Conservation (phyloP, 164 flowering plant genomes). For the Magnolia changhungtana region DNA sequence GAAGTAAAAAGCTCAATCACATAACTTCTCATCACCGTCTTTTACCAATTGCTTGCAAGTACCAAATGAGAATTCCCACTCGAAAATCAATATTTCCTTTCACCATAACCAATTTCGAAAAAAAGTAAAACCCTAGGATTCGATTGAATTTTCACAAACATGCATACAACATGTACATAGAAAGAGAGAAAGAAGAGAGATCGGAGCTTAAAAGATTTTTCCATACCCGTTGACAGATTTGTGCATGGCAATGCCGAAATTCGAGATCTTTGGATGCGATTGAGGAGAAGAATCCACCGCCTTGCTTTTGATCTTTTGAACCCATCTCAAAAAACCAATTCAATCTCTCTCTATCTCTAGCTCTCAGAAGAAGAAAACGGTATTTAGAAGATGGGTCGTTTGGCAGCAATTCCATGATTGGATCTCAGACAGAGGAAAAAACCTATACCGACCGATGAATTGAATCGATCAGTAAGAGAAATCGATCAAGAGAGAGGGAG, state of each 20-base stretch:
- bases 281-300: conserved; percentile 47
- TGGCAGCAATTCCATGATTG: neutral
- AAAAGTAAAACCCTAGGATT: too few relatives aligned
- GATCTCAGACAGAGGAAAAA: neutral
- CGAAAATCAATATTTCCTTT: too few relatives aligned
- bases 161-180: too few relatives aligned
- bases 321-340: conserved; percentile 30
- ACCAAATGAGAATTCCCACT: too few relatives aligned
- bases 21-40: too few relatives aligned
- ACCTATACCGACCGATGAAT: neutral
- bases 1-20: too few relatives aligned
- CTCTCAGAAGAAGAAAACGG: neutral
- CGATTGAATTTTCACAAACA: too few relatives aligned
- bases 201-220: neutral
- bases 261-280: conserved; percentile 36
- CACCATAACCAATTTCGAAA: too few relatives aligned
- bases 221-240: conserved; percentile 47
- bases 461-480: neutral
- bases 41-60: too few relatives aligned
- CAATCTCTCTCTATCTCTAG: neutral
- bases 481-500: neutral
- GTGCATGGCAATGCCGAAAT: conserved; percentile 41
- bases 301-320: conserved; percentile 44
- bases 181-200: neutral
- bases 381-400: neutral